phyloP scores from a whole-genome alignment of 768 basidiomycete species.

The Psilocybe cubensis region DNA sequence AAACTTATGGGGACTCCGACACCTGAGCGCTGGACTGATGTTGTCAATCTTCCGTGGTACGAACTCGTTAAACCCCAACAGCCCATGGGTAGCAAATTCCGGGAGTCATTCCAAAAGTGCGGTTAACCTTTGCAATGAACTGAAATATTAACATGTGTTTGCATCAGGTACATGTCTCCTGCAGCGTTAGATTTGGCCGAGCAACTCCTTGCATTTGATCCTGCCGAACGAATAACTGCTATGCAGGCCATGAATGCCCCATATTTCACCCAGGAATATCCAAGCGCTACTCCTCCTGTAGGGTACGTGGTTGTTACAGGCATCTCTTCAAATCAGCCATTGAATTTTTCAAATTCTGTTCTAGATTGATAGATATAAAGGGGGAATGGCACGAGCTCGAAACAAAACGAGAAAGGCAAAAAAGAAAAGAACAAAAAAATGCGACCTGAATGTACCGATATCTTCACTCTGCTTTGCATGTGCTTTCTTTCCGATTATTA shows the following conservation, averaged over 20 bases:
- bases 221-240: conserved; percentile 75
- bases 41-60: conserved; percentile 93
- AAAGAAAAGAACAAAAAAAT: conserved; percentile 64
- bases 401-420: conserved; percentile 88
- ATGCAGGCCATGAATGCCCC: conserved; percentile 76
- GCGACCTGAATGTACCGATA: conserved; percentile 34
- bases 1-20: conserved; percentile 90
- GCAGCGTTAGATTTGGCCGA: conserved; percentile 90
- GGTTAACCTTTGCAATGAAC: conserved; percentile 17
- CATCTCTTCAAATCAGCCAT: conserved; percentile 3
- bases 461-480: conserved; percentile 19
- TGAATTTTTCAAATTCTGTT: conserved; percentile 4
- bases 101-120: conserved; percentile 85
- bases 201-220: conserved; percentile 79
- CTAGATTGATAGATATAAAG: conserved; percentile 75
- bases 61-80: conserved; percentile 95
- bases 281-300: conserved; percentile 69
- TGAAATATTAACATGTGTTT: background rate
- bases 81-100: conserved; percentile 71
- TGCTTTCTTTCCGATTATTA: conserved; percentile 1
- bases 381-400: conserved; percentile 99
- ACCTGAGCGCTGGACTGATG: conserved; percentile 78
- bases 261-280: conserved; percentile 86
- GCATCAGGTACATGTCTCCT: conserved; percentile 81
- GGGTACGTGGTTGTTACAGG: conserved; percentile 59